A percentile compares a stretch with the other conserved stretches of the same genome.
Conservation (phyloP, 2,329 filamentous ascomycete genomes). For the Aureobasidium sp. region DNA sequence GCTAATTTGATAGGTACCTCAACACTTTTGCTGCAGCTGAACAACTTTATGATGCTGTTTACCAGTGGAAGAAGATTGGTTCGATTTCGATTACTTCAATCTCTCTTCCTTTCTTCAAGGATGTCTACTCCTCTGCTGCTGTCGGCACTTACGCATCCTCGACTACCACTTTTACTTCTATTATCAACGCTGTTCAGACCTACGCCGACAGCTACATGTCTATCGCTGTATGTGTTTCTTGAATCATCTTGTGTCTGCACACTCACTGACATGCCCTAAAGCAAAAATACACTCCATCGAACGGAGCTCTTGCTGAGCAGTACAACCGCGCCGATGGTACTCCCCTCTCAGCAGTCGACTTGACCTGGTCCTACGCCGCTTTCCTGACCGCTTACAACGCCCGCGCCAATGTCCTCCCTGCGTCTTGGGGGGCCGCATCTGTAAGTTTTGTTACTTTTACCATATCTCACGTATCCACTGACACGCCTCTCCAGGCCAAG, state of each 20-base stretch:
- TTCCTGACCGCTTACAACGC: slow-evolving; percentile 58
- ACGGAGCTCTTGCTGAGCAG: slow-evolving; percentile 63
- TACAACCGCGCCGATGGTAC: slow-evolving; percentile 45
- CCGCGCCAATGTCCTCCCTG: slow-evolving; percentile 49
- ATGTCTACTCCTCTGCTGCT: slow-evolving; percentile 51
- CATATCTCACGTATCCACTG: slow-evolving; percentile 16
- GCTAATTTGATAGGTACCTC: slow-evolving; percentile 43
- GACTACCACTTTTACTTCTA: slow-evolving; percentile 29
- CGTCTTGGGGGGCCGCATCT: slow-evolving; percentile 47
- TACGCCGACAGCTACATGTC: slow-evolving; percentile 55
- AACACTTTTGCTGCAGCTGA: slow-evolving; percentile 71
- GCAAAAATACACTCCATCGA: slow-evolving; percentile 44
- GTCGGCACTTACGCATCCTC: slow-evolving; percentile 57
- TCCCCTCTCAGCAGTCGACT: slow-evolving; percentile 57
- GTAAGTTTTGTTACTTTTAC: slow-evolving; percentile 20
- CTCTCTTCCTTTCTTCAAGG: slow-evolving; percentile 66
- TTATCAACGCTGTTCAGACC: slow-evolving; percentile 53
- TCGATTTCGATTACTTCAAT: slow-evolving; percentile 57
- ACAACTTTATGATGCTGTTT: slow-evolving; percentile 69
- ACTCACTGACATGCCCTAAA: neutral
- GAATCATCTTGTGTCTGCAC: too few species aligned
- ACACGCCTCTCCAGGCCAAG: slow-evolving; percentile 19
- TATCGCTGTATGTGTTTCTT: slow-evolving; percentile 21
- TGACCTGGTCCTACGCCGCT: slow-evolving; percentile 69
- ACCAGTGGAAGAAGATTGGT: slow-evolving; percentile 59